Percentiles rank a stretch among this genome's conserved stretches.
These are phyloP conservation scores for Rauvolfia tetraphylla DNA, from an alignment of 257 asterid species.

Conservation along the genomic window DNA sequence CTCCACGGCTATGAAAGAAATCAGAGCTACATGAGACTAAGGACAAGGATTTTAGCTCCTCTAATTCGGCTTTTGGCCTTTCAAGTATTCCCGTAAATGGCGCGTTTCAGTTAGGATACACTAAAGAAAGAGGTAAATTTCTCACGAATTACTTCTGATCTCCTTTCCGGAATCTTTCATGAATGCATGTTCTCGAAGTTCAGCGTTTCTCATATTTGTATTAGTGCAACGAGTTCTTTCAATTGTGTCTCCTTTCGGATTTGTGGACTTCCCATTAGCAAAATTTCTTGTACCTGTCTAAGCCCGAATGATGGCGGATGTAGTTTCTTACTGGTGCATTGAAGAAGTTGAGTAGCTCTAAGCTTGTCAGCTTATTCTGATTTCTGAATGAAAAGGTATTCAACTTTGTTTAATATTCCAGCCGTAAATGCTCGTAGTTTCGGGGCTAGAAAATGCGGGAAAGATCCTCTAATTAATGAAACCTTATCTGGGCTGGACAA, in stretches of 20 bases:
- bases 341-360: background rate
- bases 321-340: background rate
- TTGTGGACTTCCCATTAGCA: background rate
- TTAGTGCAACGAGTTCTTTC: background rate
- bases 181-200: background rate
- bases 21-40: too few relatives aligned
- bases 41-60: too few relatives aligned
- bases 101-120: background rate
- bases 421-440: background rate
- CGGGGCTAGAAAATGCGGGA: background rate
- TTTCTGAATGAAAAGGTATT: background rate
- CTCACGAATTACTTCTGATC: background rate
- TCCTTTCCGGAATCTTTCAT: background rate
- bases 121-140: background rate
- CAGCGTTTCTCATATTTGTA: background rate
- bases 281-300: background rate
- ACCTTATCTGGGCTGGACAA: background rate
- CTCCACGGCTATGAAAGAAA: background rate
- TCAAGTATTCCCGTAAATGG: background rate
- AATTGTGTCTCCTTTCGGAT: background rate
- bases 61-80: background rate
- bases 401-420: background rate
- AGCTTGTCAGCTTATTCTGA: background rate
- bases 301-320: background rate
- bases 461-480: background rate